Base-by-base conservation (phyloP, 2,329 filamentous ascomycete genomes). In the Neofusicoccum laricinum region DNA sequence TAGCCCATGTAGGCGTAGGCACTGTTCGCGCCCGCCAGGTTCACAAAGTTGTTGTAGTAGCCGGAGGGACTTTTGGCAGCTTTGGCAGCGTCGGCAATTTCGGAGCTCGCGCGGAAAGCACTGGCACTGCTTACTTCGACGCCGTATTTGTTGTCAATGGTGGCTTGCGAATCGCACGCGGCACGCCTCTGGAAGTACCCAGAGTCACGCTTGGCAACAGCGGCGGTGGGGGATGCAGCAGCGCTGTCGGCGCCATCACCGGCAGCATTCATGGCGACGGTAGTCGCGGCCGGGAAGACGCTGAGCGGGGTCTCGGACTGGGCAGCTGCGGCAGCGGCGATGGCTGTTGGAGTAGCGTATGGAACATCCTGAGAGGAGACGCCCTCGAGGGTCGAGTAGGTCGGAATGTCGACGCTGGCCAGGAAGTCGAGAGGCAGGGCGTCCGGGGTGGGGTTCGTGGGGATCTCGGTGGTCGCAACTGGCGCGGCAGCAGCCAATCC, bases 161-260 rank as follows among this genome's bases (percentile, higher is more conserved):
- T 65, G 10, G 65, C 38, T 45, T 67, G 65, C 30, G 64, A 10
- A n/a, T 38, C 65, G 40, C 65, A 67, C 2, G 65, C 66, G 7
- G 61, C 38, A 14, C 66, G 66, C 40, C n/a, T 48, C 17, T 57
- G 25, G 12, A 68, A 8, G 11, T 49, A 25, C 12, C 5, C 55
- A 2, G 34, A 17, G 62, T 50, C 63, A 58, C 63, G 66, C 65
- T 50, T 66, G 36, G 21, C 57, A 15, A 21, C 50, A 7, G 50
- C 17, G 30, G 32, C 58, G 8, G 46, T 48, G 25, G 64, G 15
- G n/a, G 64, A 17, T 4, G 64, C 40, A 14, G 49, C 14, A 4
- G 19, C 19, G 21, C 17, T n/a, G 32, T 57, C 64, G 2, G 14
- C 46, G 30, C n/a, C 25, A 4, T 65, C 64, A 12, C 64, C 64